Evolutionary conservation across 148 eudicot genomes (phyloP).

Genomic region (Agrostemma githago): DNA sequence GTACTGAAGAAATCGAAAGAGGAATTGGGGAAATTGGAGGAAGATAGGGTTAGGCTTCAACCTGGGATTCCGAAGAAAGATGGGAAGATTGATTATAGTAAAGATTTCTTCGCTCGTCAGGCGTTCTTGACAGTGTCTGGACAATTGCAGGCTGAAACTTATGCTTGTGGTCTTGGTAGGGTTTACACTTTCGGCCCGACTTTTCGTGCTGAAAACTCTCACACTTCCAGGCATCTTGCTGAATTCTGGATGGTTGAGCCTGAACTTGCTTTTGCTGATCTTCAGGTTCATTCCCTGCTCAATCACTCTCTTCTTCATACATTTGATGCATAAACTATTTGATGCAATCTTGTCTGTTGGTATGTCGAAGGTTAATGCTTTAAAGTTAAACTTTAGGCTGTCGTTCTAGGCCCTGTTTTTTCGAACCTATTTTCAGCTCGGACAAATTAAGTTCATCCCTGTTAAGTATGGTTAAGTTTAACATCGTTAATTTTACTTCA

Average conservation of each 20-base stretch:
- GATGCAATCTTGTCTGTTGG: background rate
- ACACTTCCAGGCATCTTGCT: slow-evolving; percentile 93
- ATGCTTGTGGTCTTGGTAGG: slow-evolving; percentile 80
- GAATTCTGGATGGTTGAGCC: slow-evolving; percentile 99
- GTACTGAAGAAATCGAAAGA: slow-evolving; percentile 67
- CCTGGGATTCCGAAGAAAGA: slow-evolving; percentile 87
- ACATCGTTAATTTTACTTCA: too few species aligned
- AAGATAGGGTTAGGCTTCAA: slow-evolving; percentile 60
- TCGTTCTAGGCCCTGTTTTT: too few species aligned
- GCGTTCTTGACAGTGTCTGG: slow-evolving; percentile 98
- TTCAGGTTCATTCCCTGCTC: slow-evolving; percentile 41
- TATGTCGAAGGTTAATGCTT: background rate
- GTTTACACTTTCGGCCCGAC: slow-evolving; percentile 98
- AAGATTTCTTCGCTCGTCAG: slow-evolving; percentile 93
- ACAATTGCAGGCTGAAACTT: slow-evolving; percentile 91
- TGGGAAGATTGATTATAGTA: slow-evolving; percentile 77
- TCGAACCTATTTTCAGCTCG: too few species aligned
- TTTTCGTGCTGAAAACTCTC: slow-evolving; percentile 91
- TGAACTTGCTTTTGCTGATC: slow-evolving; percentile 92
- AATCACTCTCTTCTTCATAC: background rate
- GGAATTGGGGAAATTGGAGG: slow-evolving; percentile 49
- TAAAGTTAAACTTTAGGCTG: background rate
- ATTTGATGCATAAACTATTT: background rate
- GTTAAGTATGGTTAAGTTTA: too few species aligned
- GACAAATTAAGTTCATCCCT: too few species aligned